Base-by-base conservation (phyloP, 805 yeast genomes). In the Jamesozyma lodderae region DNA sequence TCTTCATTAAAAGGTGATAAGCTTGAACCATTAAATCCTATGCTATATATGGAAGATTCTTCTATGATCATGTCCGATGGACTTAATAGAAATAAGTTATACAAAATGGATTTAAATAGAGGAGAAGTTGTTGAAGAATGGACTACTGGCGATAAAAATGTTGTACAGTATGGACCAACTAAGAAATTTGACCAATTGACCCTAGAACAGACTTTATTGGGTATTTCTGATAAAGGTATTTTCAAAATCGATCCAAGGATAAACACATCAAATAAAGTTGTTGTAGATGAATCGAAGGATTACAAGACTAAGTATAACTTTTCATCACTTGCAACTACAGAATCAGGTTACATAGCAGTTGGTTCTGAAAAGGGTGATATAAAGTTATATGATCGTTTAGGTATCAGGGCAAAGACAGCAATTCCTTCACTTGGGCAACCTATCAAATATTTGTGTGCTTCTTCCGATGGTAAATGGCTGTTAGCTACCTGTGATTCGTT, bases 101-200 rank as follows among this genome's bases (percentile, higher is more conserved):
- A 70, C 62, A 73, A 75, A 47, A 73, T 86, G 86, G 96, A 87
- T 62, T 60, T 87, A 35, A 81, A 74, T 52, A 70, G 76, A 41
- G 96, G 95, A 11, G 67, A 78, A 52, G 70, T 87, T 37, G 81
- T 87, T n/a, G 95, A 87, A 55, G 92, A 84, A 53, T 87, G 94
- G 92, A 63, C 70, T 25, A 67, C 81, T 16, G 70, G 71, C 37
- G 66, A 57, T 15, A 62, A 61, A 19, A 67, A 76, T 15, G 66
- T 79, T 21, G 72, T 71, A 14, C 67, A 72, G 22, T 79, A 77
- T 55, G 81, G 80, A 2, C 88, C 94, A 4, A 67, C 75, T n/a
- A 60, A 70, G 36, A 86, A 85, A 59, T 81, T 79, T 49, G 74
- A 84, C 27, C 94, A 81, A 53, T 61, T 79, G 54, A 75, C 87